Conservation (phyloP, 2,329 filamentous ascomycete species). For the Emericellopsis cladophorae region DNA sequence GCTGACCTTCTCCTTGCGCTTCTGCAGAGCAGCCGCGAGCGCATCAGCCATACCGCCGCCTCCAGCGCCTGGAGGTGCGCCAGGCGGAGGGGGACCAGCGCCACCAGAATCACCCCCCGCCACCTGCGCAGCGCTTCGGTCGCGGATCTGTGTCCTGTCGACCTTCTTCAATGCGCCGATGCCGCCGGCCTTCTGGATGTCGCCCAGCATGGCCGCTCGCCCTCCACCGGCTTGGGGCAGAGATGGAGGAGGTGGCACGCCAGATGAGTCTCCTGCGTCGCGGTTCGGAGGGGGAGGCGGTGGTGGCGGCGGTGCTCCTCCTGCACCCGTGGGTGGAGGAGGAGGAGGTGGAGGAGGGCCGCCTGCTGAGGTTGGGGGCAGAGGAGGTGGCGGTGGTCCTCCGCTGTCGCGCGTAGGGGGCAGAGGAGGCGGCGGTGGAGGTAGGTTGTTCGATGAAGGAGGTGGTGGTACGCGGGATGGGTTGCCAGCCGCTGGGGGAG, state of each 20-base stretch:
- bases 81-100: constrained; percentile 35
- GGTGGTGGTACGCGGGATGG: constrained; percentile 22
- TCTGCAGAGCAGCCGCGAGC: constrained; percentile 62
- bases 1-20: constrained; percentile 87
- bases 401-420: constrained; percentile 7
- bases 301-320: constrained; percentile 13
- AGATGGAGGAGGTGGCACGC: constrained; percentile 29
- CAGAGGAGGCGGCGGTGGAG: constrained; percentile 21
- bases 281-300: constrained; percentile 39
- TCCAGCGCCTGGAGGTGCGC: constrained; percentile 31
- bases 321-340: constrained; percentile 25
- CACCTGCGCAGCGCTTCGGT: constrained; percentile 55
- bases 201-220: constrained; percentile 51
- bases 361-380: constrained; percentile 16
- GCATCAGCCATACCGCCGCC: constrained; percentile 69
- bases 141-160: constrained; percentile 54
- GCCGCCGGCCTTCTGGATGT: constrained; percentile 59
- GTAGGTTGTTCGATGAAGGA: constrained; percentile 11
- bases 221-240: constrained; percentile 27
- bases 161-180: constrained; percentile 65
- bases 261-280: constrained; percentile 45
- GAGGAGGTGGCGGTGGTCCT: constrained; percentile 25
- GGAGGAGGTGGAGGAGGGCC: constrained; percentile 12
- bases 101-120: constrained; percentile 32
- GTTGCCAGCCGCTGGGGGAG: constrained; percentile 31